These are phyloP conservation scores for Tremella mesenterica DNA, from an alignment of 768 basidiomycete species.

Conservation along the genomic window DNA sequence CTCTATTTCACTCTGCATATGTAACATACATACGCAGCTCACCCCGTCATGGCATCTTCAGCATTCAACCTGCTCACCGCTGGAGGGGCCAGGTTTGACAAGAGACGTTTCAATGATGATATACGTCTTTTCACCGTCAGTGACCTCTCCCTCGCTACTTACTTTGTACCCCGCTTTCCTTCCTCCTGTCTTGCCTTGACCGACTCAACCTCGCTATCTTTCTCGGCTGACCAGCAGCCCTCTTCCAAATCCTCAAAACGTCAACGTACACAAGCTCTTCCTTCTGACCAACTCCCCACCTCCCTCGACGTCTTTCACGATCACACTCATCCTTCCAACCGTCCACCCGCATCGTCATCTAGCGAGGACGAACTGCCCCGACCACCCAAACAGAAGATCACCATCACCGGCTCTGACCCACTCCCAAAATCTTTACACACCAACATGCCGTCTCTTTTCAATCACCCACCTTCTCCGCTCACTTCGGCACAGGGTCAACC, in stretches of 20 bases:
- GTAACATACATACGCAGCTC: too few relatives aligned
- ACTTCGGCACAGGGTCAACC: conserved; percentile 13
- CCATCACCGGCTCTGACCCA: conserved; percentile 31
- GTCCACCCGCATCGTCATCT: conserved; percentile 26
- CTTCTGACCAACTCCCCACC: conserved; percentile 46
- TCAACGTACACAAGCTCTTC: conserved; percentile 15
- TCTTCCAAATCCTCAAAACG: conserved; percentile 17
- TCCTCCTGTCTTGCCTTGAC: too few relatives aligned
- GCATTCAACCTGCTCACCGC: conserved; percentile 83
- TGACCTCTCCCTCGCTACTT: neutral
- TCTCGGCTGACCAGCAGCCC: too few relatives aligned
- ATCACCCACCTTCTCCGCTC: conserved; percentile 9
- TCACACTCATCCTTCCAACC: conserved; percentile 43
- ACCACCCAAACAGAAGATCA: conserved; percentile 41
- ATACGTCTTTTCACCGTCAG: conserved; percentile 53
- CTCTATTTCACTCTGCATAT: too few relatives aligned
- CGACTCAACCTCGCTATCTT: too few relatives aligned
- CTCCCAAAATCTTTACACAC: conserved; percentile 35
- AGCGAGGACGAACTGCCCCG: conserved; percentile 32
- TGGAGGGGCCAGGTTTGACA: conserved; percentile 75
- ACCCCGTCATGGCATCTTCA: conserved; percentile 11
- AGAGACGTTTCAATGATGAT: conserved; percentile 53
- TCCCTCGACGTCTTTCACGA: conserved; percentile 91
- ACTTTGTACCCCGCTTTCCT: too few relatives aligned
- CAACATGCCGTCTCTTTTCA: conserved; percentile 29